Conservation (phyloP, 1,284 basidiomycete genomes). For the Ceratobasidium sp. region DNA sequence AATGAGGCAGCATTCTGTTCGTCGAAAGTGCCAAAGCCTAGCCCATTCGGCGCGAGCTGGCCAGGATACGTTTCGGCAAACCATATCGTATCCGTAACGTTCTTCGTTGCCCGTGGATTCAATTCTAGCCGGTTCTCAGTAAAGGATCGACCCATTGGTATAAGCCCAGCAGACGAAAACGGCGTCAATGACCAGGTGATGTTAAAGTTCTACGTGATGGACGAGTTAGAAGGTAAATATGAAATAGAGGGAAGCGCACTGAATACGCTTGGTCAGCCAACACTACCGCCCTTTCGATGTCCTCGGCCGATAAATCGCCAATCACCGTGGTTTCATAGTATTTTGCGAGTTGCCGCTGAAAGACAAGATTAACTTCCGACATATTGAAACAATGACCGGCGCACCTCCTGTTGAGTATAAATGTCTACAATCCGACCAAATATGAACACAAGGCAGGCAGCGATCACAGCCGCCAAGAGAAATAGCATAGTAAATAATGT, state of each 20-base stretch:
- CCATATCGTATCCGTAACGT: slow-evolving; percentile 31
- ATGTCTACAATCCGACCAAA: slow-evolving; percentile 43
- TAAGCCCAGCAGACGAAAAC: slow-evolving; percentile 35
- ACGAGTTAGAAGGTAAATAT: neutral
- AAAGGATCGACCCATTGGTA: slow-evolving; percentile 33
- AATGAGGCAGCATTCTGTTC: neutral
- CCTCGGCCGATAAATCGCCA: slow-evolving; percentile 23
- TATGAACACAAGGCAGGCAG: slow-evolving; percentile 34
- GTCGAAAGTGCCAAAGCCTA: slow-evolving; percentile 38
- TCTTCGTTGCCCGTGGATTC: slow-evolving; percentile 18
- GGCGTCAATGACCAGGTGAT: slow-evolving; percentile 37
- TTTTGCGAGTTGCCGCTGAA: slow-evolving; percentile 13
- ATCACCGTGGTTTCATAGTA: slow-evolving; percentile 31
- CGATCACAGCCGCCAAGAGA: slow-evolving; percentile 16
- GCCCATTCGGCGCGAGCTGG: slow-evolving; percentile 19
- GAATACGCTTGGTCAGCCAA: slow-evolving; percentile 29
- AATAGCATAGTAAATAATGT: slow-evolving; percentile 28
- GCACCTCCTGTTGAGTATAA: slow-evolving; percentile 39
- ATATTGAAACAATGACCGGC: neutral
- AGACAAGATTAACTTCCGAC: neutral
- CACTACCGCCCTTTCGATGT: slow-evolving; percentile 17
- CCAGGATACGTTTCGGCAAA: slow-evolving; percentile 38
- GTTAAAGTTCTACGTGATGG: slow-evolving; percentile 30
- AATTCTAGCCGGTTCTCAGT: slow-evolving; percentile 11
- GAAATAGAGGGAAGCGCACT: neutral